These are phyloP conservation scores for Phoenix dactylifera DNA, from an alignment of 176 grass and related monocot genomes.

Conservation along the genomic window DNA sequence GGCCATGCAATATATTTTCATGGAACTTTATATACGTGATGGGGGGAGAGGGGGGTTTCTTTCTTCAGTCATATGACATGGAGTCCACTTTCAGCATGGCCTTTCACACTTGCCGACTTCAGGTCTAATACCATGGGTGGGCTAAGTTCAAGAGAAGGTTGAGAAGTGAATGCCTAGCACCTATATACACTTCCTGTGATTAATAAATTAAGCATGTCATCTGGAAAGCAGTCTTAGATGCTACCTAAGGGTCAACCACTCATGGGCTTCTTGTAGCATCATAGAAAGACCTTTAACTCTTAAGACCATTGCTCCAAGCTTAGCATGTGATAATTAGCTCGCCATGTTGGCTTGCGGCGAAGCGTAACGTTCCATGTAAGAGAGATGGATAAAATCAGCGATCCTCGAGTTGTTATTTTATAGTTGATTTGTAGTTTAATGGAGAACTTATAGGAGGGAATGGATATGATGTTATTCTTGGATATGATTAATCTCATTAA, in stretches of 20 bases:
- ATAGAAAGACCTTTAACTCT: neutral
- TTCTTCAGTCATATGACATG: no score
- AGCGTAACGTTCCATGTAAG: neutral
- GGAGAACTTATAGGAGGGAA: no score
- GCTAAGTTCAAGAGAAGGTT: neutral
- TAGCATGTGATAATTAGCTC: neutral
- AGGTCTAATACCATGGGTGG: neutral
- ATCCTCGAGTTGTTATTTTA: no score
- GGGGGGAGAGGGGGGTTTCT: neutral
- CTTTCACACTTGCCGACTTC: neutral
- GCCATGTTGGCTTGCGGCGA: neutral
- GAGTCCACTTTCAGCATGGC: constrained; percentile 2
- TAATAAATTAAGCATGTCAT: no score
- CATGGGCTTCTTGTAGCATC: constrained; percentile 5
- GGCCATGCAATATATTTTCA: constrained; percentile 4
- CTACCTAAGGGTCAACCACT: constrained; percentile 1
- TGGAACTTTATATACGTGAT: neutral
- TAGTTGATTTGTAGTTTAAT: neutral
- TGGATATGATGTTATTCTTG: constrained; percentile 5
- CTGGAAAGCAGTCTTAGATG: neutral
- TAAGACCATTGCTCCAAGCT: no score
- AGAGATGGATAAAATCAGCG: neutral
- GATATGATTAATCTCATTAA: constrained; percentile 8
- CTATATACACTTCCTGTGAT: no score
- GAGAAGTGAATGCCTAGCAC: neutral